Evolutionary conservation across 2,329 filamentous ascomycete species (phyloP).

Genomic region (Trichoderma pleuroti): DNA sequence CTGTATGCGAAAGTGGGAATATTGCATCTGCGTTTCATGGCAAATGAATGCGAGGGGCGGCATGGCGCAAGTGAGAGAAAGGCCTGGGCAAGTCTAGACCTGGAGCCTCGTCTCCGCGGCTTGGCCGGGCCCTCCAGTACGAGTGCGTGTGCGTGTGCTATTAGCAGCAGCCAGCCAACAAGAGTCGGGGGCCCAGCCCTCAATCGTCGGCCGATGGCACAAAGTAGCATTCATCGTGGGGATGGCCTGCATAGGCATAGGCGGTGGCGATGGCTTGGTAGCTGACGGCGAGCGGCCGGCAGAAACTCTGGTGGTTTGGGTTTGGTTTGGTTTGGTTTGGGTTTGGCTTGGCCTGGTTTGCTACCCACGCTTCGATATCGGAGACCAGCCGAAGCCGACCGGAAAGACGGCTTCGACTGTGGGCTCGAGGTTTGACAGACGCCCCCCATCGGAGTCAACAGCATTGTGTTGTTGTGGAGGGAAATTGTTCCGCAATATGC

Average conservation of each 20-base stretch:
- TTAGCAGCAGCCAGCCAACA: background rate
- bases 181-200: background rate
- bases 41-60: background rate
- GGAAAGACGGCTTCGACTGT: background rate
- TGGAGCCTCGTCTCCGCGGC: constrained; percentile 3
- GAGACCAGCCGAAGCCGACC: background rate
- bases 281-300: background rate
- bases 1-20: constrained; percentile 1
- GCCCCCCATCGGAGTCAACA: background rate
- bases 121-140: background rate
- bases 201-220: background rate
- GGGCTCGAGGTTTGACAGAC: background rate
- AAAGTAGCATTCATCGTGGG: background rate
- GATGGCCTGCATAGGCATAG: background rate
- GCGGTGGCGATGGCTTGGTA: constrained; percentile 4
- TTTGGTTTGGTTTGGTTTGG: too few relatives aligned
- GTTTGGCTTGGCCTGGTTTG: background rate
- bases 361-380: constrained; percentile 4
- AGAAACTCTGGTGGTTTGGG: background rate
- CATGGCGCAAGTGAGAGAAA: background rate
- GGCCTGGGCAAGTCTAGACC: constrained; percentile 13
- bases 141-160: too few relatives aligned
- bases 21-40: background rate
- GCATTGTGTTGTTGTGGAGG: background rate
- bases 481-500: background rate